Evolutionary conservation across 768 basidiomycete genomes (phyloP).

Genomic region (Lentinula sp.): DNA sequence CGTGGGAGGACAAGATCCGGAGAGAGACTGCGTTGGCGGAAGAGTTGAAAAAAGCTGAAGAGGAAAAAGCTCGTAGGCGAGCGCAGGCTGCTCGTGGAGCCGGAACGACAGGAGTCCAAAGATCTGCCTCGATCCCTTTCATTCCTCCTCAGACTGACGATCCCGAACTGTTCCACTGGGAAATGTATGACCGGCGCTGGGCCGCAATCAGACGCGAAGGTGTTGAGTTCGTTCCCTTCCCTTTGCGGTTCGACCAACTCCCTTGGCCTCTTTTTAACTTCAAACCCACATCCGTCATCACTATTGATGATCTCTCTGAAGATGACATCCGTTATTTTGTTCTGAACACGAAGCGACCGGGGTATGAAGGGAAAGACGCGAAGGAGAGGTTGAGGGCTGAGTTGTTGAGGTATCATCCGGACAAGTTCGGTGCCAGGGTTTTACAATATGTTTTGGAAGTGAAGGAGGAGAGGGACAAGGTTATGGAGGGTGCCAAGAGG

Average conservation of each 20-base stretch:
- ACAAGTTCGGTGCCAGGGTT: background rate
- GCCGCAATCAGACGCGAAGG: background rate
- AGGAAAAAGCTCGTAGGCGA: background rate
- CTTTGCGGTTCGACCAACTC: background rate
- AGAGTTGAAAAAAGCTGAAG: background rate
- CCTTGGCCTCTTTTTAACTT: background rate
- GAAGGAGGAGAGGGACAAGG: background rate
- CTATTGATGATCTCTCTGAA: background rate
- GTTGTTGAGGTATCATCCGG: slow-evolving; percentile 2
- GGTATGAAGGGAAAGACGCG: background rate
- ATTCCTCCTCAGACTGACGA: background rate
- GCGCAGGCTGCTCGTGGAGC: background rate
- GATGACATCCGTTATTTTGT: background rate
- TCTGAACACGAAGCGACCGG: background rate
- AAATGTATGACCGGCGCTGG: background rate
- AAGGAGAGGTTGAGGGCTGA: background rate
- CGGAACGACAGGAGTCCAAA: background rate
- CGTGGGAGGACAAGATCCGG: background rate
- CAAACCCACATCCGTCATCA: background rate
- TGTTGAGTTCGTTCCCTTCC: background rate
- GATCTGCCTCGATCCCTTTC: background rate
- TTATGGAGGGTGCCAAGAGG: background rate
- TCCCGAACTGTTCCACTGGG: background rate
- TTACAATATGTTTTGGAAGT: background rate
- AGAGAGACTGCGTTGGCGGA: background rate